Conservation (phyloP, 192 early-diverging fungal species). For the Geranomyces variabilis region DNA sequence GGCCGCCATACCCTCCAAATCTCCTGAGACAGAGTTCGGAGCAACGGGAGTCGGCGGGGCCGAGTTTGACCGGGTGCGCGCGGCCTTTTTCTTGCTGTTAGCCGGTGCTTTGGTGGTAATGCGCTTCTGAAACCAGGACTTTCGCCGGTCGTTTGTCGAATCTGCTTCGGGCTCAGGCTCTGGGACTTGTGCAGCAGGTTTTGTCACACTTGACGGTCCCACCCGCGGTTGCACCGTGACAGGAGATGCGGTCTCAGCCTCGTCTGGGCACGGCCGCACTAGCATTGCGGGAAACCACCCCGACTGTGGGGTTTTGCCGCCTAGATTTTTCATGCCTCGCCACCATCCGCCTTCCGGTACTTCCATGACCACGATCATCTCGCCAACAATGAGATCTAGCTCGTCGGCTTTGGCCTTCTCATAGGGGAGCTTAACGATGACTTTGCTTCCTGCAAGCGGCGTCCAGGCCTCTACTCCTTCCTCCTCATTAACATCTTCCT, state of each 20-base stretch:
- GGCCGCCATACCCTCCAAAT: conserved; percentile 1
- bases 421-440: conserved; percentile 37
- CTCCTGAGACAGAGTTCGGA: not conserved
- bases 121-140: conserved; percentile 41
- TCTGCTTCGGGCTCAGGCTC: not conserved
- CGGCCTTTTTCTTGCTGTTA: not conserved
- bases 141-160: conserved; percentile 13
- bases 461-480: conserved; percentile 5
- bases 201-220: not conserved
- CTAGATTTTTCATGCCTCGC: conserved; percentile 54
- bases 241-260: not conserved
- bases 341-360: conserved; percentile 63
- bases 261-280: conserved; percentile 17
- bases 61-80: conserved; percentile 29
- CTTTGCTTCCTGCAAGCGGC: conserved; percentile 51
- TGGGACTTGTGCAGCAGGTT: not conserved
- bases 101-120: conserved; percentile 17
- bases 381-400: conserved; percentile 46
- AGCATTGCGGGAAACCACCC: conserved; percentile 60
- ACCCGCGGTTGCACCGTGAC: not conserved
- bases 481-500: conserved; percentile 6
- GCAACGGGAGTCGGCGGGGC: conserved; percentile 15
- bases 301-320: conserved; percentile 42
- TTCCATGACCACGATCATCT: conserved; percentile 51
- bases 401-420: conserved; percentile 56